Evolutionary conservation across 1,139 yeast genomes (phyloP).

Genomic region (Candida dubliniensis): DNA sequence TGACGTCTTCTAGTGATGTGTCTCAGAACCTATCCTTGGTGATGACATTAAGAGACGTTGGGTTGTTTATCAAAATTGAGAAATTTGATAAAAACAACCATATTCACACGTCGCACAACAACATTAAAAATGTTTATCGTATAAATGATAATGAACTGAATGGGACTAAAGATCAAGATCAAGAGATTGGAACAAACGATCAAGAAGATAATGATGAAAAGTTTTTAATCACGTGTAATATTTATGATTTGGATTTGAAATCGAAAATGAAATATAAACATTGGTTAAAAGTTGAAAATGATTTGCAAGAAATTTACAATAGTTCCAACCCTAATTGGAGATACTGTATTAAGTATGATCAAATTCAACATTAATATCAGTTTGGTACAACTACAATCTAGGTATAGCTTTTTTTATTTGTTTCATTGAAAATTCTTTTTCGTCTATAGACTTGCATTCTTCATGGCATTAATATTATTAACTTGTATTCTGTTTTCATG

Average conservation of each 20-base stretch:
- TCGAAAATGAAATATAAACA: slow-evolving; percentile 41
- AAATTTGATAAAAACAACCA: slow-evolving; percentile 31
- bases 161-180: not conserved
- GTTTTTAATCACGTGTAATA: slow-evolving; percentile 37
- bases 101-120: slow-evolving; percentile 35
- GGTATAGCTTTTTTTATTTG: no score
- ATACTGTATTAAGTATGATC: slow-evolving; percentile 23
- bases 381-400: no score
- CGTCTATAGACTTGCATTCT: slow-evolving; percentile 12
- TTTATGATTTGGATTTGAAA: slow-evolving; percentile 48
- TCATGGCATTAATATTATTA: no score
- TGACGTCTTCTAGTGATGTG: slow-evolving; percentile 42
- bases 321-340: slow-evolving; percentile 40
- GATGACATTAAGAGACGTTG: slow-evolving; percentile 60
- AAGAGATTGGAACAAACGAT: not conserved
- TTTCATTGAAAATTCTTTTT: slow-evolving; percentile 28
- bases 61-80: slow-evolving; percentile 47
- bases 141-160: slow-evolving; percentile 17
- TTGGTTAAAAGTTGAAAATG: slow-evolving; percentile 42
- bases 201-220: slow-evolving; percentile 11
- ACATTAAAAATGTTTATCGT: slow-evolving; percentile 31
- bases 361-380: not conserved
- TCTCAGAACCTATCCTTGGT: slow-evolving; percentile 43
- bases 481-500: no score
- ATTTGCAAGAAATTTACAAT: slow-evolving; percentile 35